These are phyloP conservation scores for Aspergillus japonicus DNA, from an alignment of 2,329 filamentous ascomycete genomes.

Conservation along the genomic window DNA sequence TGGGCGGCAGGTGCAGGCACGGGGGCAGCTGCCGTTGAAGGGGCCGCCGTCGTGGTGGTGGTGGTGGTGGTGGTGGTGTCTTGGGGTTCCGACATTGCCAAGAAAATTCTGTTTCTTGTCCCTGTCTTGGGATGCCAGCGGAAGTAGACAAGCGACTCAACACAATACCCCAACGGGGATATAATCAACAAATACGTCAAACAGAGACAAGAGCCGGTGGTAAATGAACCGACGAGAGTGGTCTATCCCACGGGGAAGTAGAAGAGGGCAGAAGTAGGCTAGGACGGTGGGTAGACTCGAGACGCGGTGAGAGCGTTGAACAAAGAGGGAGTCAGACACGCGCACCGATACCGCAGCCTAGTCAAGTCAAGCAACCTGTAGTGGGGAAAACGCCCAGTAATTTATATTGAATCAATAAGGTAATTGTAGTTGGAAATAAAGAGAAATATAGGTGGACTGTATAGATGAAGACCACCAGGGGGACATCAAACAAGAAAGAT, in stretches of 20 bases:
- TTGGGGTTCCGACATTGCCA: slow-evolving; percentile 45
- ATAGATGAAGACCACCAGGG: neutral
- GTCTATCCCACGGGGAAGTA: neutral
- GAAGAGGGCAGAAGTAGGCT: neutral
- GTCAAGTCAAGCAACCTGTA: neutral
- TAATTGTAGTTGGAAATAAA: neutral
- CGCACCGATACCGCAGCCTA: neutral
- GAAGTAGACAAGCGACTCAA: slow-evolving; percentile 21
- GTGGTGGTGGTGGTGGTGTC: slow-evolving; percentile 29
- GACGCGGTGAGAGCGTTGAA: slow-evolving; percentile 11
- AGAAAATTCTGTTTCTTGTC: slow-evolving; percentile 35
- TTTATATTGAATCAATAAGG: neutral
- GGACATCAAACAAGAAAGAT: neutral
- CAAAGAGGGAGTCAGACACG: neutral
- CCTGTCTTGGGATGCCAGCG: slow-evolving; percentile 31
- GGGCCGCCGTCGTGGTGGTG: neutral
- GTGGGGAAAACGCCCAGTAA: neutral
- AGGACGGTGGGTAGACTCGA: neutral
- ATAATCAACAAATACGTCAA: neutral
- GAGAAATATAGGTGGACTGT: neutral
- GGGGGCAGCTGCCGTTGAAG: slow-evolving; percentile 27
- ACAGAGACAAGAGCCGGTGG: slow-evolving; percentile 7
- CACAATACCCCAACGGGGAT: slow-evolving; percentile 3
- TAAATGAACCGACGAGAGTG: neutral
- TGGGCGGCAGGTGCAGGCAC: slow-evolving; percentile 22